Evolutionary conservation across 1,284 basidiomycete species (phyloP), one percentile per base, ranked within the genome.

Genomic region (Grifola frondosa): DNA sequence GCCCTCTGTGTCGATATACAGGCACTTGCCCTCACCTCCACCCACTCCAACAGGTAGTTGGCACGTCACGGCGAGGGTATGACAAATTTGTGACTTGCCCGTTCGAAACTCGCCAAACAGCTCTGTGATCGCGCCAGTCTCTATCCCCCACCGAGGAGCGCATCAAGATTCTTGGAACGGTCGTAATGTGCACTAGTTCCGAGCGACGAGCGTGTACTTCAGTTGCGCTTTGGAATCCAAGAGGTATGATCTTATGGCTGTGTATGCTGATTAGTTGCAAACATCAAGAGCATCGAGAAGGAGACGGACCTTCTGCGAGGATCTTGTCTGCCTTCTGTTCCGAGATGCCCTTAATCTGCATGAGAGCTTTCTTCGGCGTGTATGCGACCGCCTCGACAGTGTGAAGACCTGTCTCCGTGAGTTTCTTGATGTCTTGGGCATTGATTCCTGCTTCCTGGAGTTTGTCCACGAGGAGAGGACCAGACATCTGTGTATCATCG

Each of bases 281-380:
- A 43, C 8, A 6, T 25, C 30, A 29, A 24, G 23, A 9, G 28
- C 22, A 13, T 33, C 26, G 23, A 17, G 26, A 21, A 20, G 12
- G 32, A 32, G 6, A 65, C 80, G 51, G 48, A 91, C 95, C 93
- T 74, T 97, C 93, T 10, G 78, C 73, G 19, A 99, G 67, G 45
- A 99, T 96, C 74, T 96, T 98, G 66, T 99, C 97, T 3, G 96
- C 97, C 65, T 99, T 99, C 56, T 88, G 81, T 60, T 99, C 97
- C 23, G 93, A 97, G 50, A 99, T 97, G 15, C 97, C 97, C 69
- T 98, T 99, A 63, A 99, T 95, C 5, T 82, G 80, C 48, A 92
- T 80, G 25, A 99, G 73, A 33, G 77, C 75, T 72, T 99, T 99
- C 78, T 97, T 98, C 7, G 97, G 93, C 1, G 96, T 98, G 65